Evolutionary conservation across 768 basidiomycete species (phyloP).

Genomic region (Boletellus emodensis): DNA sequence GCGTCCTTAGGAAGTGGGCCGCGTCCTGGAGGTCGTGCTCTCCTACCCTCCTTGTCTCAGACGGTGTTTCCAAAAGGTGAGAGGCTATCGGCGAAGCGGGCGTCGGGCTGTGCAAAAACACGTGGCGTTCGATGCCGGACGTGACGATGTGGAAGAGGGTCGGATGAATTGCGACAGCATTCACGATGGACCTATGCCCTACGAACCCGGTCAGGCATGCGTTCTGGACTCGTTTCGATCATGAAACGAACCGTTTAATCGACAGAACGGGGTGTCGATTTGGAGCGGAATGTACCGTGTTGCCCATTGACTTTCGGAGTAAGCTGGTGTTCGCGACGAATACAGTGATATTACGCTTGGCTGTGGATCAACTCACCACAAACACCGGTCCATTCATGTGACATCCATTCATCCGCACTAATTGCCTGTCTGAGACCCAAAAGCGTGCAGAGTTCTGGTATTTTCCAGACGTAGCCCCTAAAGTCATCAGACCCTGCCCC

Average conservation of each 20-base stretch:
- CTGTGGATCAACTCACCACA: slow-evolving; percentile 25
- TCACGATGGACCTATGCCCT: slow-evolving; percentile 79
- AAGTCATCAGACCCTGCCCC: slow-evolving; percentile 84
- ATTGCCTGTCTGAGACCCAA: slow-evolving; percentile 44
- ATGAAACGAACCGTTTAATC: slow-evolving; percentile 49
- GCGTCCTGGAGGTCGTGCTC: slow-evolving; percentile 34
- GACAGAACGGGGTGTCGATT: slow-evolving; percentile 58
- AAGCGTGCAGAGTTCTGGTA: slow-evolving; percentile 51
- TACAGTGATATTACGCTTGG: slow-evolving; percentile 9
- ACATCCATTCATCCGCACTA: slow-evolving; percentile 43
- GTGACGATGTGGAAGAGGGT: slow-evolving; percentile 62
- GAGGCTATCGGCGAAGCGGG: slow-evolving; percentile 47
- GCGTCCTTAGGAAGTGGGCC: slow-evolving; percentile 36
- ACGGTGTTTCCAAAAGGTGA: slow-evolving; percentile 44
- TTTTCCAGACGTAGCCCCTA: slow-evolving; percentile 71
- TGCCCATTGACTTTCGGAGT: slow-evolving; percentile 36
- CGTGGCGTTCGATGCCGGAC: slow-evolving; percentile 67
- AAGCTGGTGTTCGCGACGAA: slow-evolving; percentile 35
- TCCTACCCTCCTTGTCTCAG: slow-evolving; percentile 44
- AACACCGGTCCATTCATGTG: slow-evolving; percentile 27
- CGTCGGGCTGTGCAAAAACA: slow-evolving; percentile 67
- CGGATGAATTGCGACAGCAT: slow-evolving; percentile 70
- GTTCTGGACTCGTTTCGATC: neutral
- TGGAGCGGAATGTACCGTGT: slow-evolving; percentile 57
- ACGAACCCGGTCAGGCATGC: neutral